Conservation (phyloP, 805 yeast genomes). For the Yarrowia bubula region DNA sequence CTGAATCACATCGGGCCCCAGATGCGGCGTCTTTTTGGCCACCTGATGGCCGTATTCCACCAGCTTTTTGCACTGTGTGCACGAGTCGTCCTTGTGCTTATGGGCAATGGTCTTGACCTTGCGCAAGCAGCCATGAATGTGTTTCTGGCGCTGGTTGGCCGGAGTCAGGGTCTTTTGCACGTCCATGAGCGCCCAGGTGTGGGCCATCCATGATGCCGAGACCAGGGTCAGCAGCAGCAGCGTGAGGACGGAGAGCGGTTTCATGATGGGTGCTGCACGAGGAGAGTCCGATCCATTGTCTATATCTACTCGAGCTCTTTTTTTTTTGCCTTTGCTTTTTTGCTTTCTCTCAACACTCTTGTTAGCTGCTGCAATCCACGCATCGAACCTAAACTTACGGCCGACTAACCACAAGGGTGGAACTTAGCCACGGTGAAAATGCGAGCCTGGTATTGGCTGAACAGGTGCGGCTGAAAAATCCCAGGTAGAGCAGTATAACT, state of each 20-base stretch:
- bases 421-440: background rate
- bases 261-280: background rate
- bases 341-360: background rate
- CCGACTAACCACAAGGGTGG: constrained; percentile 21
- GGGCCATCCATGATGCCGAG: constrained; percentile 11
- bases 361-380: background rate
- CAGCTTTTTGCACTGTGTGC: constrained; percentile 22
- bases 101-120: constrained; percentile 14
- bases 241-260: background rate
- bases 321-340: constrained; percentile 4
- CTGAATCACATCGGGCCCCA: constrained; percentile 17
- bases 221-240: background rate
- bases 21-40: constrained; percentile 6
- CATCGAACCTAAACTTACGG: constrained; percentile 20
- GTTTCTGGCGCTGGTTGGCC: background rate
- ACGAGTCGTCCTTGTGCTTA: constrained; percentile 25
- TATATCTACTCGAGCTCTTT: background rate
- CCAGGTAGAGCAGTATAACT: no score
- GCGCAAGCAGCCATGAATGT: constrained; percentile 4
- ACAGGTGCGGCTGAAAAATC: background rate
- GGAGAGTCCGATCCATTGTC: background rate
- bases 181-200: constrained; percentile 13
- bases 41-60: constrained; percentile 23
- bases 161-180: constrained; percentile 7
- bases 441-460: background rate